Evolutionary conservation across 805 yeast genomes (phyloP).

Genomic region (Clavispora fructus): DNA sequence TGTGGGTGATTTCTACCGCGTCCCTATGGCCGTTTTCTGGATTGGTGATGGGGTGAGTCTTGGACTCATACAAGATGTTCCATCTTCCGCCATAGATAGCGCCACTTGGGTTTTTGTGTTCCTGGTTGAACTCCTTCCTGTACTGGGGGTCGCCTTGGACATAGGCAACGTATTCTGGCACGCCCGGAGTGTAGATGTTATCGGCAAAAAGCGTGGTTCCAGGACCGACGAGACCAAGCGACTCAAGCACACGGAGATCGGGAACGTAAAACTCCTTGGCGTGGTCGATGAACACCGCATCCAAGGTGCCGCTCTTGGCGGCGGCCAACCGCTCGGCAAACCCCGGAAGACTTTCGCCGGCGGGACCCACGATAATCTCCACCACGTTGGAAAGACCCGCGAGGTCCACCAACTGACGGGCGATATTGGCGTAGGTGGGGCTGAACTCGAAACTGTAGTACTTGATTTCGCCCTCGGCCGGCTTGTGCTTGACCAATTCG

Average conservation of each 20-base stretch:
- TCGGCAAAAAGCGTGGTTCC: slow-evolving; percentile 39
- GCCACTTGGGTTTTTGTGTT: slow-evolving; percentile 23
- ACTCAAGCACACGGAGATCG: slow-evolving; percentile 38
- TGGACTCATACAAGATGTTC: slow-evolving; percentile 36
- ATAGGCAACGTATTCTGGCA: slow-evolving; percentile 35
- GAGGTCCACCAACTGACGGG: slow-evolving; percentile 22
- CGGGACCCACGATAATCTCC: slow-evolving; percentile 29
- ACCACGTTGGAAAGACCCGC: slow-evolving; percentile 30
- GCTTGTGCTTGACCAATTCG: slow-evolving; percentile 15
- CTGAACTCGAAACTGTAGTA: slow-evolving; percentile 32
- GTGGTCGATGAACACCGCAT: slow-evolving; percentile 39
- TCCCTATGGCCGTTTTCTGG: slow-evolving; percentile 13
- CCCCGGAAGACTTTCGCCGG: slow-evolving; percentile 21
- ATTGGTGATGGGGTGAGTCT: slow-evolving; percentile 16
- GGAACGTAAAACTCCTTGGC: slow-evolving; percentile 33
- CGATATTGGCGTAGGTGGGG: slow-evolving; percentile 25
- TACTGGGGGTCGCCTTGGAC: slow-evolving; percentile 34
- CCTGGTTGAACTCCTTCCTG: slow-evolving; percentile 25
- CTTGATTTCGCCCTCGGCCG: slow-evolving; percentile 7
- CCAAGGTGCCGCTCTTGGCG: slow-evolving; percentile 19
- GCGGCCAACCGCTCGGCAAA: slow-evolving; percentile 16
- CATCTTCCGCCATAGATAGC: slow-evolving; percentile 30
- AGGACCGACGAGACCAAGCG: slow-evolving; percentile 32
- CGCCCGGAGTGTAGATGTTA: slow-evolving; percentile 32
- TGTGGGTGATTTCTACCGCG: slow-evolving; percentile 29